phyloP scores from a whole-genome alignment of 2,329 filamentous ascomycete species.

The Leptographium galeiforme region DNA sequence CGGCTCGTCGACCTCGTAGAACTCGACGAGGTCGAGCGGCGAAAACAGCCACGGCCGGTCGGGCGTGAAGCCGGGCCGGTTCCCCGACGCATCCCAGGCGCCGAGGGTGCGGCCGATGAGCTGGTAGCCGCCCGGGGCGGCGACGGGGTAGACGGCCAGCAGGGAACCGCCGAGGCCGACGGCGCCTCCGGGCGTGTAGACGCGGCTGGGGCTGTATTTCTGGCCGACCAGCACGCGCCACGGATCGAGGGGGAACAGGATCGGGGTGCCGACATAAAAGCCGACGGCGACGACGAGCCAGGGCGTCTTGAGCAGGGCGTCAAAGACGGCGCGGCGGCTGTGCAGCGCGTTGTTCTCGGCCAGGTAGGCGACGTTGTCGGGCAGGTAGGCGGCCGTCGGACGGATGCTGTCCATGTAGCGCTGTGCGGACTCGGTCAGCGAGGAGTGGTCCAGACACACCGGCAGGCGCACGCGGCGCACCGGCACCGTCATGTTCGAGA shows the following conservation, averaged over 20 bases:
- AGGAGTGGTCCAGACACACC: constrained; percentile 13
- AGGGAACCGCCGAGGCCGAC: constrained; percentile 23
- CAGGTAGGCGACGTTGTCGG: constrained; percentile 27
- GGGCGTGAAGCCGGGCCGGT: neutral
- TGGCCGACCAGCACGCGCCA: constrained; percentile 14
- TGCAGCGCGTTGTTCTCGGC: constrained; percentile 14
- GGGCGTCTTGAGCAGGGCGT: constrained; percentile 7
- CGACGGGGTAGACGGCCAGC: constrained; percentile 23
- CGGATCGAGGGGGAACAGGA: constrained; percentile 13
- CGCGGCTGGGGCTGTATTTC: constrained; percentile 20
- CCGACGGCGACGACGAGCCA: constrained; percentile 14
- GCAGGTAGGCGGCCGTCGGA: constrained; percentile 41
- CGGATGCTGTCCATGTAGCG: constrained; percentile 44
- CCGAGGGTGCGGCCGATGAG: constrained; percentile 9
- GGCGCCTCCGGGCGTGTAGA: constrained; percentile 22
- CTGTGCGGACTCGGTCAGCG: constrained; percentile 28
- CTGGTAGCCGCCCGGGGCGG: constrained; percentile 25
- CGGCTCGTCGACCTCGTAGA: constrained; percentile 19
- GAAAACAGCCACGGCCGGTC: constrained; percentile 23
- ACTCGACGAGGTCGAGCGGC: constrained; percentile 21
- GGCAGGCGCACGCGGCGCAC: constrained; percentile 13
- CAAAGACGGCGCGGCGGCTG: too few species aligned
- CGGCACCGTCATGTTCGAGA: neutral
- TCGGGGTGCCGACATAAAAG: constrained; percentile 17
- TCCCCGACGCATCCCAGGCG: too few species aligned